These are phyloP conservation scores for Capsicum rhomboideum DNA, from an alignment of 257 asterid species.

Conservation along the genomic window DNA sequence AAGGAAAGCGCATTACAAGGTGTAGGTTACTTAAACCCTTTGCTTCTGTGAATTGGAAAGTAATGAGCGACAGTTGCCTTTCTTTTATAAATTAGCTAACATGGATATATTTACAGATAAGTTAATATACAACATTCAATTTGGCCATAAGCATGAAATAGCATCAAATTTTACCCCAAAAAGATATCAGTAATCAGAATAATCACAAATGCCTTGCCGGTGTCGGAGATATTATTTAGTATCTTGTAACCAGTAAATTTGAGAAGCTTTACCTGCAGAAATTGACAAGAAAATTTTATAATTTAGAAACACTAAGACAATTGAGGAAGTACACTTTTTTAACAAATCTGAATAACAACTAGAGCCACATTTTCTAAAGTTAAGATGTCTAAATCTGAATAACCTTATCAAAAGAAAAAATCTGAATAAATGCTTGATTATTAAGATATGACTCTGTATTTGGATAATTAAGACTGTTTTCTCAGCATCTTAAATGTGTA, in stretches of 20 bases:
- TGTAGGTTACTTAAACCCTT: not conserved
- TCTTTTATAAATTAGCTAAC: not conserved
- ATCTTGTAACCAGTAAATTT: conserved; percentile 91
- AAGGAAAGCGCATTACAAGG: not conserved
- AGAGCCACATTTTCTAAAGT: not conserved
- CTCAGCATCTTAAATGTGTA: not conserved
- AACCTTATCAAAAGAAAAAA: not conserved
- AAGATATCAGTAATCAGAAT: conserved; percentile 84
- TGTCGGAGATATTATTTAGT: conserved; percentile 70
- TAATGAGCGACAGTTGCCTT: not conserved
- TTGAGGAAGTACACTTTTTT: not conserved
- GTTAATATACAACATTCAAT: not conserved
- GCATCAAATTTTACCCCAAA: conserved; percentile 52
- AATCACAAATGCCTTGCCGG: conserved; percentile 86
- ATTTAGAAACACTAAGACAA: not conserved
- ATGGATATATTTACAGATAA: not conserved
- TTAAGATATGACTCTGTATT: not conserved
- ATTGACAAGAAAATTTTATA: not conserved
- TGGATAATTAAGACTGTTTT: not conserved
- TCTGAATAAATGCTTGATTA: not conserved
- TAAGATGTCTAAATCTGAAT: not conserved
- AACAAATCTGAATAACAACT: not conserved
- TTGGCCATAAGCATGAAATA: not conserved
- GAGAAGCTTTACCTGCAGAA: conserved; percentile 84
- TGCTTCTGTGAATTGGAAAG: not conserved